Evolutionary conservation across 495 filamentous ascomycete genomes (phyloP).

Genomic region (Aspergillus campestris): DNA sequence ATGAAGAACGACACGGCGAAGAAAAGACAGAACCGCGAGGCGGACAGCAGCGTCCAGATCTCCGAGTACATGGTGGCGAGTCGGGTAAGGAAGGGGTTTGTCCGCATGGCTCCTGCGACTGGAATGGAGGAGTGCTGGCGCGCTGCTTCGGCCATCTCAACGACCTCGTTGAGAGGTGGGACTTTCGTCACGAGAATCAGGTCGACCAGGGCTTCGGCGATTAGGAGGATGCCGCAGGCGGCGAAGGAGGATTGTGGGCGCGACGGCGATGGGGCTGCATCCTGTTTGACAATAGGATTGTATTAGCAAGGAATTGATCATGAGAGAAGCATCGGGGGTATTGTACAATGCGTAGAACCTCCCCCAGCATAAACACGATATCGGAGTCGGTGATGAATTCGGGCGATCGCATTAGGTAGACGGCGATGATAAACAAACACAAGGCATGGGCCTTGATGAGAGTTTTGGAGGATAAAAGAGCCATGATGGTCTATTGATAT

Average conservation of each 20-base stretch:
- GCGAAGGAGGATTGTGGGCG: constrained; percentile 56
- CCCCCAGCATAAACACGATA: constrained; percentile 73
- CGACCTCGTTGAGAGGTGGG: constrained; percentile 31
- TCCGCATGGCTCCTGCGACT: constrained; percentile 10
- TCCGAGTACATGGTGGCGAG: constrained; percentile 54
- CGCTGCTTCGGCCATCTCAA: constrained; percentile 24
- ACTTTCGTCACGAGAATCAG: constrained; percentile 56
- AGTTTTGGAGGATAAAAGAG: constrained; percentile 63
- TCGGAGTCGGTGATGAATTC: constrained; percentile 64
- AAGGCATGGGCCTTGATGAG: constrained; percentile 72
- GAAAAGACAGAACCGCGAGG: constrained; percentile 65
- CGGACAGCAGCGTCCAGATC: constrained; percentile 67
- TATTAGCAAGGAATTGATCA: constrained; percentile 13
- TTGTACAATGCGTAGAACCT: constrained; percentile 68
- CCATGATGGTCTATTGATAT: constrained; percentile 46
- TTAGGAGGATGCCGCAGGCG: constrained; percentile 62
- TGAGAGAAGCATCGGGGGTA: neutral
- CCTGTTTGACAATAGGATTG: constrained; percentile 24
- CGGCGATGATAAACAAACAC: constrained; percentile 73
- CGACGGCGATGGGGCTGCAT: constrained; percentile 47
- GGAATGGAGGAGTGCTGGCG: constrained; percentile 8
- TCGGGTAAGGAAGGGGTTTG: constrained; percentile 18
- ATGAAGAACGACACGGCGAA: constrained; percentile 66
- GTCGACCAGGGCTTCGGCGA: constrained; percentile 60
- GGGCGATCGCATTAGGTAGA: constrained; percentile 71